Evolutionary conservation across 495 filamentous ascomycete species (phyloP).

Genomic region (Bryoglossum gracile): DNA sequence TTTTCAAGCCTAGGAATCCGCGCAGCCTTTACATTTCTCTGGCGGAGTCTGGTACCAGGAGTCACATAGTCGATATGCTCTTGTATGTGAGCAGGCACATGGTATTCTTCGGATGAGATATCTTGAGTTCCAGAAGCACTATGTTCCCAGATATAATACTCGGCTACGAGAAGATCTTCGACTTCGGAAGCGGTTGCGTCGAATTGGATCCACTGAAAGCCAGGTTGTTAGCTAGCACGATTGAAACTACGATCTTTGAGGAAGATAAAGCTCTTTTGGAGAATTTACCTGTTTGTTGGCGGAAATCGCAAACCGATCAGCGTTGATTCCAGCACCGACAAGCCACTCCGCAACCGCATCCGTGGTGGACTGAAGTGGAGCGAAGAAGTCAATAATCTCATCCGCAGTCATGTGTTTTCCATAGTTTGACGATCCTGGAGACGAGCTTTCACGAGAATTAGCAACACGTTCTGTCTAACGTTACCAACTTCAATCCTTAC

Average conservation of each 20-base stretch:
- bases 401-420: slow-evolving; percentile 23
- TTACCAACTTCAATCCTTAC: slow-evolving; percentile 6
- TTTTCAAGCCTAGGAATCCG: background rate
- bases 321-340: slow-evolving; percentile 13
- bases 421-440: slow-evolving; percentile 19
- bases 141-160: slow-evolving; percentile 19
- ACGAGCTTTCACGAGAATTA: slow-evolving; percentile 10
- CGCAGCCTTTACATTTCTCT: slow-evolving; percentile 8
- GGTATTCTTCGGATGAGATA: slow-evolving; percentile 27
- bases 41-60: slow-evolving; percentile 23
- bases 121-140: slow-evolving; percentile 13
- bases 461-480: background rate
- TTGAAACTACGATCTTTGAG: too few relatives aligned
- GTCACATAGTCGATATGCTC: slow-evolving; percentile 30
- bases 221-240: slow-evolving; percentile 3
- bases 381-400: slow-evolving; percentile 23
- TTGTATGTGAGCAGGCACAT: slow-evolving; percentile 22
- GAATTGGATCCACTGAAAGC: slow-evolving; percentile 17
- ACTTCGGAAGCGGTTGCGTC: slow-evolving; percentile 20
- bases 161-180: slow-evolving; percentile 17
- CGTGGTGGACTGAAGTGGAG: slow-evolving; percentile 11
- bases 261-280: too few relatives aligned
- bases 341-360: slow-evolving; percentile 22
- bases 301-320: slow-evolving; percentile 11
- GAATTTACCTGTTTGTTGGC: slow-evolving; percentile 14